phyloP scores from a whole-genome alignment of 768 basidiomycete species.

The Hemileccinum impolitum region DNA sequence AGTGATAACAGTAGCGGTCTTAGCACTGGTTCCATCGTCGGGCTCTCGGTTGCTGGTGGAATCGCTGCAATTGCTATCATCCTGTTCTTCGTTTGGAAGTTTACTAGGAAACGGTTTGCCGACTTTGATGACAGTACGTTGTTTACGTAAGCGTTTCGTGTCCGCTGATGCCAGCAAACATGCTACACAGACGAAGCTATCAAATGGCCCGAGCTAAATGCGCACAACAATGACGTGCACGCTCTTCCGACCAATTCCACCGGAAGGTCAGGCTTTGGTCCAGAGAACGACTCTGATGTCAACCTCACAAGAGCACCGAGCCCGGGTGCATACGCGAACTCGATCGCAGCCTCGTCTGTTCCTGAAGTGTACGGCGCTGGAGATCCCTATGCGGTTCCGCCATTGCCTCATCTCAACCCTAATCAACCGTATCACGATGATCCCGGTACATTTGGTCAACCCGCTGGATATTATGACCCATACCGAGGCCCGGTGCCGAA shows the following conservation, averaged over 20 bases:
- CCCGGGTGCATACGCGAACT: constrained; percentile 44
- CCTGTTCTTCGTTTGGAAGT: constrained; percentile 82
- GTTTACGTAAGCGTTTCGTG: constrained; percentile 12
- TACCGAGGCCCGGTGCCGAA: constrained; percentile 75
- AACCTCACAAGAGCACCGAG: constrained; percentile 52
- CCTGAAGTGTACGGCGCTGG: constrained; percentile 36
- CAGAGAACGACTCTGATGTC: constrained; percentile 58
- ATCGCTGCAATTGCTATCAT: constrained; percentile 68
- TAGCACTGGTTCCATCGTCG: constrained; percentile 70
- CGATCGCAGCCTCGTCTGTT: constrained; percentile 43
- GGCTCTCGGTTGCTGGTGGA: constrained; percentile 78
- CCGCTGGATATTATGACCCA: constrained; percentile 67
- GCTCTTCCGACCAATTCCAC: constrained; percentile 68
- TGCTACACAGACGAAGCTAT: constrained; percentile 66
- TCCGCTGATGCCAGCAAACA: not conserved
- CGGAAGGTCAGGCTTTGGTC: constrained; percentile 63
- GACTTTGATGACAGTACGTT: constrained; percentile 79
- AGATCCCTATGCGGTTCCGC: constrained; percentile 83
- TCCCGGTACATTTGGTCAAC: constrained; percentile 40
- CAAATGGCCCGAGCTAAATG: constrained; percentile 87
- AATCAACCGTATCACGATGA: constrained; percentile 76
- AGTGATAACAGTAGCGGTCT: constrained; percentile 34
- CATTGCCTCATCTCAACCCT: constrained; percentile 77
- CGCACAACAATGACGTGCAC: constrained; percentile 54
- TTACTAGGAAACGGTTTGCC: constrained; percentile 71